phyloP scores from a whole-genome alignment of 2,329 filamentous ascomycete genomes.

The Bipolaris cookei region DNA sequence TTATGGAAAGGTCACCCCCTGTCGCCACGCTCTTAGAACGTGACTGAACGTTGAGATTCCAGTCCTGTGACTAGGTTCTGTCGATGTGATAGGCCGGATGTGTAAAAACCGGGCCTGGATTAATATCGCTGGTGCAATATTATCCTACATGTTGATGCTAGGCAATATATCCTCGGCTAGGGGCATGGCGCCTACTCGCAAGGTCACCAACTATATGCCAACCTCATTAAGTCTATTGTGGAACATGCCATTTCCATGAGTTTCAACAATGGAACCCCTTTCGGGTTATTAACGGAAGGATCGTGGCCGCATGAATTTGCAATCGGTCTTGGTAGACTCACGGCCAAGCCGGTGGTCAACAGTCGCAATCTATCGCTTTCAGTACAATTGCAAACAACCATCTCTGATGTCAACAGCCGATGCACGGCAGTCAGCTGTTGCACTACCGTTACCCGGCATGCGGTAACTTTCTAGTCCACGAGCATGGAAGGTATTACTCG shows the following conservation, averaged over 20 bases:
- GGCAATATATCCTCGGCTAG: conserved; percentile 15
- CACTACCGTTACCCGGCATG: conserved; percentile 9
- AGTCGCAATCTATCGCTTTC: neutral
- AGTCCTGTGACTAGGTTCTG: conserved; percentile 15
- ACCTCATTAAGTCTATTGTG: conserved; percentile 5
- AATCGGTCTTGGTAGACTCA: neutral
- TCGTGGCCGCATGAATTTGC: neutral
- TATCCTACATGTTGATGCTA: conserved; percentile 8
- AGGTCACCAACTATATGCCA: conserved; percentile 8
- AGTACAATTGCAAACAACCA: neutral
- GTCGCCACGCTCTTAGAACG: conserved; percentile 8
- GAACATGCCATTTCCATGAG: conserved; percentile 2
- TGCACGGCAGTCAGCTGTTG: conserved; percentile 2
- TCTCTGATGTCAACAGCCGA: neutral
- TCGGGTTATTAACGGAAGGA: conserved; percentile 1
- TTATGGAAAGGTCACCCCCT: neutral
- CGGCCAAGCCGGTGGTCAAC: neutral
- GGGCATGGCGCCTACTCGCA: conserved; percentile 1
- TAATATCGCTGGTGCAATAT: conserved; percentile 12
- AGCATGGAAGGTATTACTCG: neutral
- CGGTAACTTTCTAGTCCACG: conserved; percentile 6
- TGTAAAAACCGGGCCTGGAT: conserved; percentile 1
- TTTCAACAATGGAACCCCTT: conserved; percentile 2
- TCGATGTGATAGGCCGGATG: conserved; percentile 12
- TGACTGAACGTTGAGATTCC: conserved; percentile 1